Base-by-base conservation (phyloP, 768 basidiomycete genomes). In the Gymnopilus junonius region DNA sequence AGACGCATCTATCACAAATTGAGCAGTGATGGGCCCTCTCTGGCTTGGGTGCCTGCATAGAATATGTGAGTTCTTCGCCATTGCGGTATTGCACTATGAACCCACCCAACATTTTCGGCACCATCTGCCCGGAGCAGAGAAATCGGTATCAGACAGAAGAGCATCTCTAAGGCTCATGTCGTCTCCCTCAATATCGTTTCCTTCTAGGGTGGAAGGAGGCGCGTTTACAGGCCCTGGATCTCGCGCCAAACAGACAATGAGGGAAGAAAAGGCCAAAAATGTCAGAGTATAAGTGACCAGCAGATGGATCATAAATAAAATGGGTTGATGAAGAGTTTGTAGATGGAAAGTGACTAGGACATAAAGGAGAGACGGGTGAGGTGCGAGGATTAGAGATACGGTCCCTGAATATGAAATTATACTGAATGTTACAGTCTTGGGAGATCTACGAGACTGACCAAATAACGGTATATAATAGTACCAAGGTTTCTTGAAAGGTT, bases 21-120 rank as follows among this genome's bases (percentile, higher is more conserved):
- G 81, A 83, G 70, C 92, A 95, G 69, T 95, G 93, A 70, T 94
- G 93, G 1, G 91, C 76, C 51, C 93, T 81, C 67, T 93, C 92
- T 4, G 92, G 91, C 75, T 91, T 93, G 0, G 90, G 88, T 45
- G 81, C 85, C 83, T 84, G 62, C 12, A 53, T 4, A 21, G 20
- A n/a, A 15, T 31, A 10, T 14, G 58, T 57, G 48, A 61, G 55
- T 12, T 39, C 45, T 37, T 2, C 15, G 20, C 29, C 31, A 48
- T 51, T 48, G 32, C 34, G 40, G 55, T 31, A 4, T 14, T 20
- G 48, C 23, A 50, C 21, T 14, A 46, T 50, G 25, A 12, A 69
- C 79, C 57, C 54, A 85, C 86, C 86, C 86, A 90, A 71, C 93
- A 95, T 63, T 87, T 88, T 57, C 87, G 83, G 73, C 92, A 94